Evolutionary conservation across 2,329 filamentous ascomycete genomes (phyloP), one percentile per base, ranked within the genome.

Genomic region (Fusarium nelsonii): DNA sequence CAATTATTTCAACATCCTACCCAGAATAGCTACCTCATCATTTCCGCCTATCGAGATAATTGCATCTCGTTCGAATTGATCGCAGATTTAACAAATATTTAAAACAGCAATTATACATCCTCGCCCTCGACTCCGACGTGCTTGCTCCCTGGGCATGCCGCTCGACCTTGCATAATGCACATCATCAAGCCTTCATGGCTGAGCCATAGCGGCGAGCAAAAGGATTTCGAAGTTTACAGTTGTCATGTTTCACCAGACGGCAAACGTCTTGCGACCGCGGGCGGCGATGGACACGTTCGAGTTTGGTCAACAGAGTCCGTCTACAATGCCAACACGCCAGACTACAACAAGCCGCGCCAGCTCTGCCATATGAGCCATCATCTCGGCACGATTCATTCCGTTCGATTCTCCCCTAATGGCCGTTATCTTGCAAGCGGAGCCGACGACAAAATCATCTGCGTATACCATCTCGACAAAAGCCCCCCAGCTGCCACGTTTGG

Each of bases 321-420:
- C 77, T 91, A 93, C 78, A 92, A 93, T 74, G 91, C 93, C 65
- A 86, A 89, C 69, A 88, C 95, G 71, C 83, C 88, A 34, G 85
- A 86, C 63, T 94, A 91, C 81, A 86, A 84, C 56, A 91, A 89
- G 75, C 95, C 97, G 48, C 94, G 92, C 75, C 97, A 99, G 84
- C 89, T 99, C 75, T 97, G 95, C 73, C 95, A 97, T 75, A 96
- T 99, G 89, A 98, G 94, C 87, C 94, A 98, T 78, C 96, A 99
- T 80, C 94, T 97, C 5, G 96, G 95, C 72, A 98, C 95, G 18
- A 97, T 98, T 68, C 95, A 97, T 81, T 94, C 95, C 1, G 96
- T 99, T 68, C 92, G 97, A 72, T 99, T 98, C 83, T 98, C 96
- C 11, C 91, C 93, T 30, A 97, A 97, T 77, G 93, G 94, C 59